Percentiles rank a stretch among this genome's conserved stretches.
Evolutionary conservation across 2,329 filamentous ascomycete species (phyloP).

Genomic region (Clarireedia homoeocarpa): DNA sequence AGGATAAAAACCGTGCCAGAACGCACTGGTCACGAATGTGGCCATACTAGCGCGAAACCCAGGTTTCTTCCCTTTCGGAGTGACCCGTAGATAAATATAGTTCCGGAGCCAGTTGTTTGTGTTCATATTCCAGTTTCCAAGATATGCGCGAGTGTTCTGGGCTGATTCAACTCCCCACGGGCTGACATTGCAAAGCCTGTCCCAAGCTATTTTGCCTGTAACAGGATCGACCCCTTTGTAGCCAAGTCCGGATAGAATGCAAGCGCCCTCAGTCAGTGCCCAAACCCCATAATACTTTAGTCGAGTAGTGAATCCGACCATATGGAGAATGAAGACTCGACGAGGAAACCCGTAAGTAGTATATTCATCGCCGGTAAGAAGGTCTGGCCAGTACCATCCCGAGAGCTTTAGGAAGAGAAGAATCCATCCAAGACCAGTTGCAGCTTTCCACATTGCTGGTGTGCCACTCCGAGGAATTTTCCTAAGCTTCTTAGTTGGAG

Average conservation of each 20-base stretch:
- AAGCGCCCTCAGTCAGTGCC: constrained; percentile 86
- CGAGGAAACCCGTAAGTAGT: constrained; percentile 59
- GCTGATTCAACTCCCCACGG: constrained; percentile 80
- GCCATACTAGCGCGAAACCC: constrained; percentile 91
- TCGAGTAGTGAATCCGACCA: constrained; percentile 73
- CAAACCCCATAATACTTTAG: constrained; percentile 97
- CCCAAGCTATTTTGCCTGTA: constrained; percentile 82
- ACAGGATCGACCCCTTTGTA: constrained; percentile 87
- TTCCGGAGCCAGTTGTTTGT: constrained; percentile 96
- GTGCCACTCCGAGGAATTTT: constrained; percentile 87
- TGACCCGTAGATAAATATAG: constrained; percentile 92
- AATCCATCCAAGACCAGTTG: constrained; percentile 71
- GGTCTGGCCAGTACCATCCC: constrained; percentile 53
- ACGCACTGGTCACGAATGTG: constrained; percentile 87
- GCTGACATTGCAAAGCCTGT: constrained; percentile 82
- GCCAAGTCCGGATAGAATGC: constrained; percentile 86
- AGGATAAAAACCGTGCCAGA: constrained; percentile 98
- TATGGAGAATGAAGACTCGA: constrained; percentile 72
- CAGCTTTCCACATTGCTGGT: constrained; percentile 72
- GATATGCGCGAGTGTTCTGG: constrained; percentile 86
- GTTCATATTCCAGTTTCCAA: constrained; percentile 97
- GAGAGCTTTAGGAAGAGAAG: constrained; percentile 67
- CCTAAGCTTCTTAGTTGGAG: constrained; percentile 79
- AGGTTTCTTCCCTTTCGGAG: constrained; percentile 89
- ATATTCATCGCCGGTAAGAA: constrained; percentile 60